These are phyloP conservation scores for Harringtonia aguacate DNA, from an alignment of 2,329 filamentous ascomycete genomes.

Conservation along the genomic window DNA sequence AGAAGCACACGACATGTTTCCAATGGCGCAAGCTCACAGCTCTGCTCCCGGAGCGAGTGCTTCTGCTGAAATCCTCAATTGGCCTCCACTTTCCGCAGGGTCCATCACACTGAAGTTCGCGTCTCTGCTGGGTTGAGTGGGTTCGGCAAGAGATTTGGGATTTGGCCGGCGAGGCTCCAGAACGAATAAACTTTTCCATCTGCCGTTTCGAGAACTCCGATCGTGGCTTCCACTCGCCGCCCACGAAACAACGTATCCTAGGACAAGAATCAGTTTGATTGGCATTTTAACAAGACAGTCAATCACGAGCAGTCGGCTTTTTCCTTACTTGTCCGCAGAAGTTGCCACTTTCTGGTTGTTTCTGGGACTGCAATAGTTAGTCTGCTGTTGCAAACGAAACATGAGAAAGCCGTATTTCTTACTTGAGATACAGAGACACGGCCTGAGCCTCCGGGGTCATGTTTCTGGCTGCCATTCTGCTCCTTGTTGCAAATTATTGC, in stretches of 20 bases:
- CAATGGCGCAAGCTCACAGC: too few relatives aligned
- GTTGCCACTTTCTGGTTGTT: background rate
- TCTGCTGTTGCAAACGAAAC: background rate
- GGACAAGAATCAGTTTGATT: background rate
- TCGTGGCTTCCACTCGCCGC: slow-evolving; percentile 18
- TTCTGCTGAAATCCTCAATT: slow-evolving; percentile 22
- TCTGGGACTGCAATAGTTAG: background rate
- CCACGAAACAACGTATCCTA: slow-evolving; percentile 20
- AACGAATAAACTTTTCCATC: slow-evolving; percentile 15
- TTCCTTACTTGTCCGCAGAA: background rate
- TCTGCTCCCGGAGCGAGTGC: slow-evolving; percentile 16
- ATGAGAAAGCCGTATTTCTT: background rate
- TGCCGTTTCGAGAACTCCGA: slow-evolving; percentile 19
- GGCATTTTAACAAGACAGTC: too few relatives aligned
- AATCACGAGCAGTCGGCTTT: too few relatives aligned
- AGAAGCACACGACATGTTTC: slow-evolving; percentile 12
- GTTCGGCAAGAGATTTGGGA: slow-evolving; percentile 18
- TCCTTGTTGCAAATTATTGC: too few relatives aligned
- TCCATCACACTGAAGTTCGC: slow-evolving; percentile 17
- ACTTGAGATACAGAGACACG: background rate
- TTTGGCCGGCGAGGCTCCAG: slow-evolving; percentile 10
- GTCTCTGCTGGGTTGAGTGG: slow-evolving; percentile 13
- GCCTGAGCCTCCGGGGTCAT: too few relatives aligned
- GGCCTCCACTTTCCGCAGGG: slow-evolving; percentile 19
- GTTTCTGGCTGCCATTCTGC: too few relatives aligned